Percentiles rank a stretch among this genome's conserved stretches.
Conservation (phyloP, 176 grass and related monocot species). For the Phoenix dactylifera region DNA sequence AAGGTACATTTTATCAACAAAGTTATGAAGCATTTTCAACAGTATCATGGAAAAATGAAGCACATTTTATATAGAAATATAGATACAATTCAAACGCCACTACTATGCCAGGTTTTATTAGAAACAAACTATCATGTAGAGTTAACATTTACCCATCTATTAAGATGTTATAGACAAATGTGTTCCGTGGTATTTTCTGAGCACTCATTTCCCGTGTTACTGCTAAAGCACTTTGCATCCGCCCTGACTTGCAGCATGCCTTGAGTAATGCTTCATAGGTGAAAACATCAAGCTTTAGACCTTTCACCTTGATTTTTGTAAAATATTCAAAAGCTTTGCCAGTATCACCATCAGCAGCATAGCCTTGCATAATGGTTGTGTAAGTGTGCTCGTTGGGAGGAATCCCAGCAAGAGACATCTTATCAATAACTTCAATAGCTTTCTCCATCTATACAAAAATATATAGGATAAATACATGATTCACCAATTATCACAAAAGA, state of each 20-base stretch:
- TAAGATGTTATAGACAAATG: conserved; percentile 91
- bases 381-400: conserved; percentile 73
- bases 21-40: too few species aligned
- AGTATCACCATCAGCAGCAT: conserved; percentile 68
- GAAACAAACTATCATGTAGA: too few species aligned
- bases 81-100: background rate
- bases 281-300: conserved; percentile 74
- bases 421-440: conserved; percentile 68
- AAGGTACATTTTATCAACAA: too few species aligned
- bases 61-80: too few species aligned
- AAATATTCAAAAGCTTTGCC: conserved; percentile 93
- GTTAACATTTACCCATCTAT: conserved; percentile 73
- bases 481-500: background rate
- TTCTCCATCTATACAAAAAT: conserved; percentile 53
- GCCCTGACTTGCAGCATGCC: conserved; percentile 93
- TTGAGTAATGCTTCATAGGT: conserved; percentile 87
- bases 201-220: conserved; percentile 83
- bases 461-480: background rate
- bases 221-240: conserved; percentile 89
- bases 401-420: conserved; percentile 62
- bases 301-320: conserved; percentile 75
- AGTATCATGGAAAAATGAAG: too few species aligned
- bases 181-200: conserved; percentile 73
- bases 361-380: conserved; percentile 88
- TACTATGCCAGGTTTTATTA: conserved; percentile 8